These are phyloP conservation scores for Xylariales sp. DNA, from an alignment of 2,329 filamentous ascomycete species.

Conservation along the genomic window DNA sequence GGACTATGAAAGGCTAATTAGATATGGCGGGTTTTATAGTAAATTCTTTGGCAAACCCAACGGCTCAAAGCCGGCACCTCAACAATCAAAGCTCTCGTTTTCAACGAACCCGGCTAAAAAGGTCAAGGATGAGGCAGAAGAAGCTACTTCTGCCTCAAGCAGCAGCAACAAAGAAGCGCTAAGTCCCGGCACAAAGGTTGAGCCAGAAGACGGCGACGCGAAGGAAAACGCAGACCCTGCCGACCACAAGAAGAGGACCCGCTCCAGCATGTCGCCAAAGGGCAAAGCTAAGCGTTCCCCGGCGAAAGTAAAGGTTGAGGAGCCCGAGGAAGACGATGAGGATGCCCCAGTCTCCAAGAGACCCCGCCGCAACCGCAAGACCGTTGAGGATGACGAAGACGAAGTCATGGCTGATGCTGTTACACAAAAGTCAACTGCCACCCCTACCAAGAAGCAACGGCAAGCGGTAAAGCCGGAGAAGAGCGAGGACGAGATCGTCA, in stretches of 20 bases:
- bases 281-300: conserved; percentile 17
- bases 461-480: conserved; percentile 17
- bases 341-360: conserved; percentile 22
- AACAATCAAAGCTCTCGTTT: conserved; percentile 79
- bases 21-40: too few species aligned
- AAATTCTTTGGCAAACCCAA: conserved; percentile 77
- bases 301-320: conserved; percentile 25
- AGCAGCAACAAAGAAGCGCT: conserved; percentile 11
- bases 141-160: conserved; percentile 10
- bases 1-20: too few species aligned
- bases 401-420: conserved; percentile 29
- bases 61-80: conserved; percentile 54
- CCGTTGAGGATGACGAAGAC: conserved; percentile 47
- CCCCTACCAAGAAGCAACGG: conserved; percentile 20
- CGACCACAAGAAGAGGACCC: conserved; percentile 45
- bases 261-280: conserved; percentile 17
- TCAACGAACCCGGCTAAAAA: conserved; percentile 49
- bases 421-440: conserved; percentile 22
- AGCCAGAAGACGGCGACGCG: conserved; percentile 17
- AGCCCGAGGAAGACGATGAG: conserved; percentile 25
- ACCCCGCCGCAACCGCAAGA: conserved; percentile 40
- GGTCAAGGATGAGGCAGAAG: conserved; percentile 25
- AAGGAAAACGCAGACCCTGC: conserved; percentile 33
- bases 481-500: conserved; percentile 40
- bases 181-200: conserved; percentile 16